These are phyloP conservation scores for Lentinus brumalis DNA, from an alignment of 768 basidiomycete genomes.

Conservation along the genomic window DNA sequence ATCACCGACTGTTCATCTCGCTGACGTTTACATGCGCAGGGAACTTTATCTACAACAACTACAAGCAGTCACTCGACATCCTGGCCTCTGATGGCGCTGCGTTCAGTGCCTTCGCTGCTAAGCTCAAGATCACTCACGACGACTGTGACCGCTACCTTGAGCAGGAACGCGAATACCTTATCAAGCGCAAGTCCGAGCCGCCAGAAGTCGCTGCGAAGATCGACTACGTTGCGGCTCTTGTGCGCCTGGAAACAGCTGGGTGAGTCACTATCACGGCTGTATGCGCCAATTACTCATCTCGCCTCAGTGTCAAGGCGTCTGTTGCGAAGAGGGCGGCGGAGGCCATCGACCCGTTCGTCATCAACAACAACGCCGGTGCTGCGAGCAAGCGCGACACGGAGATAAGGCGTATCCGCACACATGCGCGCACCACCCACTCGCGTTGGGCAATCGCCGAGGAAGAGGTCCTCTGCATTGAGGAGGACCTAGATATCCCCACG, in stretches of 20 bases:
- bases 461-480: slow-evolving; percentile 10
- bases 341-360: too few species aligned
- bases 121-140: background rate
- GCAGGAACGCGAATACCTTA: slow-evolving; percentile 19
- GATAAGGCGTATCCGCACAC: background rate
- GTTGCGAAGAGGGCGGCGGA: too few species aligned
- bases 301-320: too few species aligned
- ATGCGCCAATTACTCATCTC: too few species aligned
- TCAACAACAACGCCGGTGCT: too few species aligned
- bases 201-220: slow-evolving; percentile 4
- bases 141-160: slow-evolving; percentile 16
- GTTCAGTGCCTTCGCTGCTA: background rate
- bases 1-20: too few species aligned
- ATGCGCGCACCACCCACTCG: background rate
- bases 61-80: slow-evolving; percentile 5
- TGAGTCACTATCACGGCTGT: slow-evolving; percentile 1
- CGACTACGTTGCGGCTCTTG: slow-evolving; percentile 18
- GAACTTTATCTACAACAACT: slow-evolving; percentile 15
- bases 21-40: too few species aligned
- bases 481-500: too few species aligned
- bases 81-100: background rate
- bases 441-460: slow-evolving; percentile 5
- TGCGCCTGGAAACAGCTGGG: background rate
- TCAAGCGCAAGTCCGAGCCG: slow-evolving; percentile 16
- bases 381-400: background rate